Base-by-base conservation (phyloP, 2,329 filamentous ascomycete genomes). In the Penicillium sumatraense region DNA sequence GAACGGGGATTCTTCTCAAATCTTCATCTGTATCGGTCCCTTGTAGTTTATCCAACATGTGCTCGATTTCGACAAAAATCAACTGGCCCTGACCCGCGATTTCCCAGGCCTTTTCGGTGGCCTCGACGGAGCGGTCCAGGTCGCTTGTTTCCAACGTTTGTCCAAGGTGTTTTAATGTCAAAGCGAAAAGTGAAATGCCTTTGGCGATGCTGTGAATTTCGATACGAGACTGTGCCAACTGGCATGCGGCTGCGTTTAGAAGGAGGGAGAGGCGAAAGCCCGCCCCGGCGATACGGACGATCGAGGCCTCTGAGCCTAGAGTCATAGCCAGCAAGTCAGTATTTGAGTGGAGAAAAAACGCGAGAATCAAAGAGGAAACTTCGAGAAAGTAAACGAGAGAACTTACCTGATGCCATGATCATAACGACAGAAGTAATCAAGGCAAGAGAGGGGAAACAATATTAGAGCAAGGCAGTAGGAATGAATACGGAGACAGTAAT, bases 151-250 rank as follows among this genome's bases (percentile, higher is more conserved):
- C 68, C 16, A 78, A 60, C 7, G 61, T 68, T 27, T 68, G 67
- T 18, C 68, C 70, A 8, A 71, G 65, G 52, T 76, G 71, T 58
- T 78, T 78, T 36, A 78, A 67, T 20, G 68, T 69, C 44, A 72
- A 61, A 5, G 74, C 69, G 49, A 76, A 78, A 7, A 77, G 66
- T 14, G 75, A 74, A 14, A 78, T 67, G 11, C 69, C 68, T 53
- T 75, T 77, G 11, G 75, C 74, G 47, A 78, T 76, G 55, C 67
- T 72, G 51, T 77, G 73, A 41, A 77, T 74, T 53, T 77, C 75
- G 46, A 73, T 64, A 14, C 72, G 70, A 5, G 71, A 71, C 54
- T 69, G 70, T 6, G 72, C 71, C 26, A 77, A 67, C 59, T 76
- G 73, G 54, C 71, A 73, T 46, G 69, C 72, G n/a, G 77, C 71